Conservation (phyloP, 2,329 filamentous ascomycete genomes). For the Coleophoma eucalyptorum region DNA sequence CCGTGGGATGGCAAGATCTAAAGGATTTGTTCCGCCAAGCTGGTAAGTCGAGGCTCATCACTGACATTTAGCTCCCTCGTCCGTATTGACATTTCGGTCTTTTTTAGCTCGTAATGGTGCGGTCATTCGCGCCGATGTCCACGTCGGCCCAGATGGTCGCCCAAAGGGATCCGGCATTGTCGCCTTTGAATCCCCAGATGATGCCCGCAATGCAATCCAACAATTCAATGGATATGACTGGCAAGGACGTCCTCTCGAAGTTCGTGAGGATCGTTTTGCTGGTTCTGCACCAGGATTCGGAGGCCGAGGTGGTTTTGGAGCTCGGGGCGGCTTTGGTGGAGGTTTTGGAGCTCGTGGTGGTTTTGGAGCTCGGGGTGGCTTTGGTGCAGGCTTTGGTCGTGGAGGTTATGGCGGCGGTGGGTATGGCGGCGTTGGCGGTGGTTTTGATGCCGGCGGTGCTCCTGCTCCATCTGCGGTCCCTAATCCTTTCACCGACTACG, state of each 20-base stretch:
- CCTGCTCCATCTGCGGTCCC: slow-evolving; percentile 54
- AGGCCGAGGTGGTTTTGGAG: slow-evolving; percentile 38
- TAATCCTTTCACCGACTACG: slow-evolving; percentile 92
- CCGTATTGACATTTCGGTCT: slow-evolving; percentile 16
- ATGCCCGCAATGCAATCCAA: slow-evolving; percentile 91
- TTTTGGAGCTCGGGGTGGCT: slow-evolving; percentile 53
- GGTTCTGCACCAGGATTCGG: slow-evolving; percentile 44
- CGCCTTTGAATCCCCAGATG: slow-evolving; percentile 90
- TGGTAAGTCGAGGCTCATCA: slow-evolving; percentile 57
- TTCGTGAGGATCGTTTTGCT: slow-evolving; percentile 94
- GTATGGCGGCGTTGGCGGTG: slow-evolving; percentile 32
- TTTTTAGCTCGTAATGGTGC: slow-evolving; percentile 59
- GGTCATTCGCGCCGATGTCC: slow-evolving; percentile 93
- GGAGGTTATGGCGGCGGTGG: slow-evolving; percentile 42
- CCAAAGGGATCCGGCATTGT: slow-evolving; percentile 97
- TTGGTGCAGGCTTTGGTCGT: slow-evolving; percentile 44
- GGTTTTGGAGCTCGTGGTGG: slow-evolving; percentile 55
- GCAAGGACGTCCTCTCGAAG: slow-evolving; percentile 90
- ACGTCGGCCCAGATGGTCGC: slow-evolving; percentile 84
- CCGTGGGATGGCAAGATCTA: slow-evolving; percentile 96
- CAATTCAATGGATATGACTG: slow-evolving; percentile 99
- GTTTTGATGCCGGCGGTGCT: slow-evolving; percentile 20
- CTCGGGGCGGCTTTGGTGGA: slow-evolving; percentile 40
- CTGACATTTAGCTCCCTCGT: slow-evolving; percentile 18
- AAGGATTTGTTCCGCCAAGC: slow-evolving; percentile 99